These are phyloP conservation scores for Ophiognomonia clavigignenti-juglandacearum DNA, from an alignment of 2,329 filamentous ascomycete genomes.

Conservation along the genomic window DNA sequence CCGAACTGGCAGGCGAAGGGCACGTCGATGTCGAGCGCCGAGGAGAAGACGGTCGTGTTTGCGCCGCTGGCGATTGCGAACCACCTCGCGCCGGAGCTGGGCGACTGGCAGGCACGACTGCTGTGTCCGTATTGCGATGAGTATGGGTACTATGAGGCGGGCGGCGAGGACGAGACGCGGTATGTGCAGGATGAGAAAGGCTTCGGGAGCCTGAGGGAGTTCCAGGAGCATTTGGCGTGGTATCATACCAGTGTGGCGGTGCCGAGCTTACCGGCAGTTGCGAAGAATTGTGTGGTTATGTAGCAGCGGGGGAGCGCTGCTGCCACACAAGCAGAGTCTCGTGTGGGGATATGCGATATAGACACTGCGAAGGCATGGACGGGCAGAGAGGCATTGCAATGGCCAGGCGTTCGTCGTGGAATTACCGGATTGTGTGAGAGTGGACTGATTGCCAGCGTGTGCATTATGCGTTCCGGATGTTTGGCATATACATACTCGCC, in stretches of 20 bases:
- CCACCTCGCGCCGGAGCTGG: constrained; percentile 44
- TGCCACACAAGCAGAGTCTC: background rate
- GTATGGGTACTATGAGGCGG: constrained; percentile 41
- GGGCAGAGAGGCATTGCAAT: background rate
- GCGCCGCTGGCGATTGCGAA: constrained; percentile 54
- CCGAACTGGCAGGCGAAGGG: constrained; percentile 51
- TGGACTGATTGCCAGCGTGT: constrained; percentile 22
- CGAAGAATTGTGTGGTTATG: constrained; percentile 42
- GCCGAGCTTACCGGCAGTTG: constrained; percentile 29
- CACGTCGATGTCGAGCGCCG: constrained; percentile 32
- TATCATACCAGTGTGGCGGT: constrained; percentile 40
- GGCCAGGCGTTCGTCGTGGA: background rate
- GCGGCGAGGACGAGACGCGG: constrained; percentile 44
- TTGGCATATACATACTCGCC: no score
- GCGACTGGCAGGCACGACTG: constrained; percentile 48
- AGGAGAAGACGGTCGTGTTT: constrained; percentile 49
- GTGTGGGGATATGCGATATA: no score
- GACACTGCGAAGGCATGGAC: background rate
- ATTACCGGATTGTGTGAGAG: background rate
- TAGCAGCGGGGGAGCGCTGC: constrained; percentile 22
- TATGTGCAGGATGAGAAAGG: constrained; percentile 42
- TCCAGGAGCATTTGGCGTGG: constrained; percentile 55
- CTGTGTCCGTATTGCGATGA: constrained; percentile 55
- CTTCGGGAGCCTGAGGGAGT: constrained; percentile 42
- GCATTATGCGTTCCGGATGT: constrained; percentile 1